phyloP scores from a whole-genome alignment of 768 basidiomycete genomes.

The Tylopilus vinaceipallidus region DNA sequence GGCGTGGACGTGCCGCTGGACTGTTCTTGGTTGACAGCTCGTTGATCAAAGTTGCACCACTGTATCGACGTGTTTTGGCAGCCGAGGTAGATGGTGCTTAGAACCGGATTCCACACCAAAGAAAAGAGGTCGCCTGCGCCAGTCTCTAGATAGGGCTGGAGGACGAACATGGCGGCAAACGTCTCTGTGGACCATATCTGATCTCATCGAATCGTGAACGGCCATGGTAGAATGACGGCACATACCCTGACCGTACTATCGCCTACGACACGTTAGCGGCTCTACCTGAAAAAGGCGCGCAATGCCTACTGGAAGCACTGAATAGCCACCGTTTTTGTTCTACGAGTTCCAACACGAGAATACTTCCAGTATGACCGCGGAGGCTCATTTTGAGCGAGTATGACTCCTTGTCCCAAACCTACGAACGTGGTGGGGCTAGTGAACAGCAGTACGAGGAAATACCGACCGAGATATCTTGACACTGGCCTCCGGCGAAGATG shows the following conservation, averaged over 20 bases:
- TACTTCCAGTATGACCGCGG: constrained; percentile 79
- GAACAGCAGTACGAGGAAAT: neutral
- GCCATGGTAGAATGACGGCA: neutral
- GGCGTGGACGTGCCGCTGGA: constrained; percentile 34
- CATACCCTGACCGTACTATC: constrained; percentile 85
- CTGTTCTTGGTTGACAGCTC: neutral
- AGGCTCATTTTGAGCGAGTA: constrained; percentile 69
- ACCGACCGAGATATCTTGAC: constrained; percentile 69
- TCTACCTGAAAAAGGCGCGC: neutral
- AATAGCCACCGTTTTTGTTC: constrained; percentile 81
- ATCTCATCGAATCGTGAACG: constrained; percentile 2
- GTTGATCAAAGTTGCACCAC: constrained; percentile 65
- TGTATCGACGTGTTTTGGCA: constrained; percentile 94
- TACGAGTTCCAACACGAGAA: constrained; percentile 76
- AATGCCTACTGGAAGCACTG: constrained; percentile 74
- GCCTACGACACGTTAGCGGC: constrained; percentile 42
- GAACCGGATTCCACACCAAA: constrained; percentile 67
- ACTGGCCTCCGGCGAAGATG: constrained; percentile 84
- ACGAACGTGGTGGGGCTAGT: neutral
- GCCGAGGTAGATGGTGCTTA: constrained; percentile 78
- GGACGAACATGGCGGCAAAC: constrained; percentile 63
- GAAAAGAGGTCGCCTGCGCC: constrained; percentile 88
- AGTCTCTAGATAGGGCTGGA: constrained; percentile 76
- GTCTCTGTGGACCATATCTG: constrained; percentile 82
- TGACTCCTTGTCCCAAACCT: constrained; percentile 86